A percentile compares a stretch with the other conserved stretches of the same genome.
Evolutionary conservation across 495 filamentous ascomycete genomes (phyloP).

Genomic region (Opeltia flavorubescens): DNA sequence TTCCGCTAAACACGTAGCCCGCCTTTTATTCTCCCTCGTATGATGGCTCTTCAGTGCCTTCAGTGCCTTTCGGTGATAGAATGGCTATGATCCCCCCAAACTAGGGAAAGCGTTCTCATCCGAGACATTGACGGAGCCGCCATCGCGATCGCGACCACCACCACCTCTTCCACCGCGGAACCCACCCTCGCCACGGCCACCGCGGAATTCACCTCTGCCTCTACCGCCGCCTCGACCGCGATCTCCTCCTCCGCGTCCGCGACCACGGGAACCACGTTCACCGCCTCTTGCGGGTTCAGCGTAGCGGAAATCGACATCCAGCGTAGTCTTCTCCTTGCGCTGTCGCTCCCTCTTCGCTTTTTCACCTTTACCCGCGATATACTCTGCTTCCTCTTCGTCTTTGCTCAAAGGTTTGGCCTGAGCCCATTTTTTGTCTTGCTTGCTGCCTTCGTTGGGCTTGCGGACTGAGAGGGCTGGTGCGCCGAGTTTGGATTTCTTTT

Average conservation of each 20-base stretch:
- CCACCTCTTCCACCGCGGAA: slow-evolving; percentile 31
- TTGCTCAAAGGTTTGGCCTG: slow-evolving; percentile 63
- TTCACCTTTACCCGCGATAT: slow-evolving; percentile 57
- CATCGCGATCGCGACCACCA: slow-evolving; percentile 24
- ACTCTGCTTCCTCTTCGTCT: slow-evolving; percentile 56
- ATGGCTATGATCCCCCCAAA: slow-evolving; percentile 37
- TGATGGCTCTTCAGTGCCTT: too few species aligned
- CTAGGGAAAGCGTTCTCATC: slow-evolving; percentile 62
- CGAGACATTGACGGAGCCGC: slow-evolving; percentile 40
- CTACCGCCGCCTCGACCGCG: slow-evolving; percentile 36
- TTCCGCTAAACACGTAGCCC: too few species aligned
- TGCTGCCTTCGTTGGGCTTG: slow-evolving; percentile 79
- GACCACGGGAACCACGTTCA: slow-evolving; percentile 34
- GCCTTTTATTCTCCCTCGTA: too few species aligned
- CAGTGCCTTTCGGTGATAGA: too few species aligned
- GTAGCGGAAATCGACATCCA: slow-evolving; percentile 76
- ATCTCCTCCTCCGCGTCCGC: slow-evolving; percentile 33
- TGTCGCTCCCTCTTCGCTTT: slow-evolving; percentile 80
- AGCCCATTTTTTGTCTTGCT: slow-evolving; percentile 83
- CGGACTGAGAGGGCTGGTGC: slow-evolving; percentile 47
- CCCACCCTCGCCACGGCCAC: slow-evolving; percentile 28
- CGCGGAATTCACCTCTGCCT: slow-evolving; percentile 30
- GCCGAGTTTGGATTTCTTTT: slow-evolving; percentile 66
- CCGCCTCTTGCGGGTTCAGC: slow-evolving; percentile 40
- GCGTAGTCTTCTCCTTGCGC: slow-evolving; percentile 78